These are phyloP conservation scores for Pichia sp. DNA, from an alignment of 1,139 yeast species.

Conservation along the genomic window DNA sequence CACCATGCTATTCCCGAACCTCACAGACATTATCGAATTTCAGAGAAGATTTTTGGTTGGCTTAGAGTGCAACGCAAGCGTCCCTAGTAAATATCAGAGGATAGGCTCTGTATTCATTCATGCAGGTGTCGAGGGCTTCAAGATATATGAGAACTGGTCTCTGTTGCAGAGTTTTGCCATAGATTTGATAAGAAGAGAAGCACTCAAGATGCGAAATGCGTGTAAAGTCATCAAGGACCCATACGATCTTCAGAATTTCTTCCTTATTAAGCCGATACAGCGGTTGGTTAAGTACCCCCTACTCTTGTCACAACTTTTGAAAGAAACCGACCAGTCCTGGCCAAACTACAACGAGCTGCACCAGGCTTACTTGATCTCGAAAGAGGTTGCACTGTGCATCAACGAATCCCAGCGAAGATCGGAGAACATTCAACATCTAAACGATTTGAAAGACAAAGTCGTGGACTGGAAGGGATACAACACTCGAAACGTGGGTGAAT, in stretches of 20 bases:
- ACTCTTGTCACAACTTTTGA: conserved; percentile 68
- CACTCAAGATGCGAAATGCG: conserved; percentile 50
- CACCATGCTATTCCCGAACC: conserved; percentile 81
- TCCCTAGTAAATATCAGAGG: conserved; percentile 72
- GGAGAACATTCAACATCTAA: conserved; percentile 73
- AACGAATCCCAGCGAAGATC: conserved; percentile 93
- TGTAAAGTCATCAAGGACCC: conserved; percentile 73
- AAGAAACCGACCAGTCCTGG: conserved; percentile 51
- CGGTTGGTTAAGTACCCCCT: conserved; percentile 91
- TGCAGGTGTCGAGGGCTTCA: conserved; percentile 74
- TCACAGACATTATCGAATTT: conserved; percentile 80
- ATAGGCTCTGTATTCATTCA: conserved; percentile 84
- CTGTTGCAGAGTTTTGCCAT: conserved; percentile 82
- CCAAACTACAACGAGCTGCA: conserved; percentile 65
- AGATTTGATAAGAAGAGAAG: conserved; percentile 68
- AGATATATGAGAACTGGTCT: conserved; percentile 88
- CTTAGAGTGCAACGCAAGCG: conserved; percentile 78
- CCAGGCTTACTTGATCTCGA: conserved; percentile 64
- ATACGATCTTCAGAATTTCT: conserved; percentile 84
- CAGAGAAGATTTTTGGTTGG: conserved; percentile 88
- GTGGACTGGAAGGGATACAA: conserved; percentile 94
- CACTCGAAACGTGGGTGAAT: conserved; percentile 76
- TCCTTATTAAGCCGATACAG: conserved; percentile 90
- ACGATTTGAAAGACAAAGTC: conserved; percentile 67
- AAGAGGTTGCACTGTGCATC: conserved; percentile 75